Evolutionary conservation across 2,329 filamentous ascomycete genomes (phyloP).

Genomic region (Colletotrichum salicis): DNA sequence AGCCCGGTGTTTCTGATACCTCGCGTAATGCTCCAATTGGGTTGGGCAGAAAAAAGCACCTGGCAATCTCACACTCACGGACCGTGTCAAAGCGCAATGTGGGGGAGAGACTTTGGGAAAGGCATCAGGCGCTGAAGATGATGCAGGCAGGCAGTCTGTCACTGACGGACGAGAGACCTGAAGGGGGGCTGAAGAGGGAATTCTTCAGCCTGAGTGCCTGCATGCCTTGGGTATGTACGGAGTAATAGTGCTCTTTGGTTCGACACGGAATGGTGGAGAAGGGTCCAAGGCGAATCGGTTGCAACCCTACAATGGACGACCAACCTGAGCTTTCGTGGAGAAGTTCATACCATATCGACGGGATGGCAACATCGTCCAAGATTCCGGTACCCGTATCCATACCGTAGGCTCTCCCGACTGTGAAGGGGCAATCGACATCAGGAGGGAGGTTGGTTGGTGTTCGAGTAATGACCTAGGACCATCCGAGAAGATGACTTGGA

Average conservation of each 20-base stretch:
- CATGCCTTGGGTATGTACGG: neutral
- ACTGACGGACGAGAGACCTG: neutral
- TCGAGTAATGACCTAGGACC: neutral
- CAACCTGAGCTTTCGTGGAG: constrained; percentile 1
- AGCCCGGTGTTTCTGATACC: constrained; percentile 11
- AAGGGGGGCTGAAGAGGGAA: neutral
- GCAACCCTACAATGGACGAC: neutral
- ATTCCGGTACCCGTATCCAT: neutral
- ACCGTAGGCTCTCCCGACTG: neutral
- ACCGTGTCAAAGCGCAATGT: constrained; percentile 31
- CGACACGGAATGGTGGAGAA: neutral
- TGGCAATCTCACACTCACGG: constrained; percentile 13
- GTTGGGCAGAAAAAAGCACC: constrained; percentile 5
- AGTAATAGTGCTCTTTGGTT: neutral
- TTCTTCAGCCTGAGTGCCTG: neutral
- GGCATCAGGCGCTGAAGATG: neutral
- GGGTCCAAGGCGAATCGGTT: neutral
- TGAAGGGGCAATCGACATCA: constrained; percentile 1
- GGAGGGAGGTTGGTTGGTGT: neutral
- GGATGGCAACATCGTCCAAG: neutral
- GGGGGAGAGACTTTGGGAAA: neutral
- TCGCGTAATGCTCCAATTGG: neutral
- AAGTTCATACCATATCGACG: neutral
- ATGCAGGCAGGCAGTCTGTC: neutral
- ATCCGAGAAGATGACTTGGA: neutral